Conservation (phyloP, 148 eudicot genomes). For the Nyssa sinensis region DNA sequence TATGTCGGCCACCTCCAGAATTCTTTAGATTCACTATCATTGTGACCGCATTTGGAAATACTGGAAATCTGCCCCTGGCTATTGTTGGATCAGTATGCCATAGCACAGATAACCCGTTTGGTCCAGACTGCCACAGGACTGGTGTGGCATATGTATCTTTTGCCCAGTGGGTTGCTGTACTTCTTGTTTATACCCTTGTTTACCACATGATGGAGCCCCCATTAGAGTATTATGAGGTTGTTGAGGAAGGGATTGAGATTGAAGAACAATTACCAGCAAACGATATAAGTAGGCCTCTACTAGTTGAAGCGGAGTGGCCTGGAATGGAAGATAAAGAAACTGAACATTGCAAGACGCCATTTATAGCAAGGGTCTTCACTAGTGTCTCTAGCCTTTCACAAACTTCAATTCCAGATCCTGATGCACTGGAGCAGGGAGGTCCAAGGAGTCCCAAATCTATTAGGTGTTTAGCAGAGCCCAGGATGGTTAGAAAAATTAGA, state of each 20-base stretch:
- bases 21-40: conserved; percentile 68
- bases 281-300: conserved; percentile 66
- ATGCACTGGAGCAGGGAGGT: conserved; percentile 39
- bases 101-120: conserved; percentile 49
- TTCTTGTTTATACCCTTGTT: conserved; percentile 69
- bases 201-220: conserved; percentile 93
- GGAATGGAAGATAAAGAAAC: conserved; percentile 82
- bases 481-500: conserved; percentile 63
- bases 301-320: conserved; percentile 97
- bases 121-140: conserved; percentile 35
- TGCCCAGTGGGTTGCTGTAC: conserved; percentile 65
- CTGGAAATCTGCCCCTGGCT: conserved; percentile 63
- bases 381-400: conserved; percentile 40
- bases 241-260: conserved; percentile 47
- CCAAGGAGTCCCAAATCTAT: conserved; percentile 43
- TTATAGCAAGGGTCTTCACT: conserved; percentile 65
- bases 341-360: conserved; percentile 67
- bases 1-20: conserved; percentile 77
- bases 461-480: conserved; percentile 70
- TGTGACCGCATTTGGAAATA: conserved; percentile 73
- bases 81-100: conserved; percentile 63
- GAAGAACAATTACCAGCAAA: conserved; percentile 28
- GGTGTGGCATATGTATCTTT: conserved; percentile 73
- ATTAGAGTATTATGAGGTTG: conserved; percentile 45
- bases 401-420: conserved; percentile 42